Conservation (phyloP, 495 filamentous ascomycete species). For the Penicillium arizonense region DNA sequence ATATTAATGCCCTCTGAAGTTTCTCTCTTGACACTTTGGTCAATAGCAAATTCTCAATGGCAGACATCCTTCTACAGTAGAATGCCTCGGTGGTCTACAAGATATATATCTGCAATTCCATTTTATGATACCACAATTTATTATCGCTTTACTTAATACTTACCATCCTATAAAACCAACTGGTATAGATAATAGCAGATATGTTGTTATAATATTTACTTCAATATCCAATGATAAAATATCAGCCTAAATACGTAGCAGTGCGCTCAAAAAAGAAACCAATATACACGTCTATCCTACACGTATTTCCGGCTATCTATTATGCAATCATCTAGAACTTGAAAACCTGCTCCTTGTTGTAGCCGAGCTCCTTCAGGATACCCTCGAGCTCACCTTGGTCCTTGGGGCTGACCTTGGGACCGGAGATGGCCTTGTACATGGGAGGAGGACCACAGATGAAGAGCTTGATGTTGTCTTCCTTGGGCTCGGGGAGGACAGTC, state of each 20-base stretch:
- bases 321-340: slow-evolving; percentile 72
- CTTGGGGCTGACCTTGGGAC: slow-evolving; percentile 79
- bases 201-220: too few species aligned
- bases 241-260: background rate
- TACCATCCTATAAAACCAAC: too few species aligned
- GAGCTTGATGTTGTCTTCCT: slow-evolving; percentile 85
- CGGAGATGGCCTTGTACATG: slow-evolving; percentile 90
- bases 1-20: too few species aligned
- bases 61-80: too few species aligned
- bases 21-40: too few species aligned
- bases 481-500: slow-evolving; percentile 87
- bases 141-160: too few species aligned
- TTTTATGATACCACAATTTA: too few species aligned
- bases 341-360: slow-evolving; percentile 90
- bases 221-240: background rate
- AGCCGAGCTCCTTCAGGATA: slow-evolving; percentile 84
- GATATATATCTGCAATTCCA: too few species aligned
- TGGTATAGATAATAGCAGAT: too few species aligned
- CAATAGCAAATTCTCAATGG: too few species aligned
- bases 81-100: too few species aligned
- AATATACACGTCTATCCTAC: slow-evolving; percentile 15
- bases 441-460: slow-evolving; percentile 90
- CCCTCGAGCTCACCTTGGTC: slow-evolving; percentile 92
- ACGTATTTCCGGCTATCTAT: slow-evolving; percentile 9
- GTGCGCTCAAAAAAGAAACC: slow-evolving; percentile 14